phyloP scores from a whole-genome alignment of 2,329 filamentous ascomycete species.

The Neurospora crassa region DNA sequence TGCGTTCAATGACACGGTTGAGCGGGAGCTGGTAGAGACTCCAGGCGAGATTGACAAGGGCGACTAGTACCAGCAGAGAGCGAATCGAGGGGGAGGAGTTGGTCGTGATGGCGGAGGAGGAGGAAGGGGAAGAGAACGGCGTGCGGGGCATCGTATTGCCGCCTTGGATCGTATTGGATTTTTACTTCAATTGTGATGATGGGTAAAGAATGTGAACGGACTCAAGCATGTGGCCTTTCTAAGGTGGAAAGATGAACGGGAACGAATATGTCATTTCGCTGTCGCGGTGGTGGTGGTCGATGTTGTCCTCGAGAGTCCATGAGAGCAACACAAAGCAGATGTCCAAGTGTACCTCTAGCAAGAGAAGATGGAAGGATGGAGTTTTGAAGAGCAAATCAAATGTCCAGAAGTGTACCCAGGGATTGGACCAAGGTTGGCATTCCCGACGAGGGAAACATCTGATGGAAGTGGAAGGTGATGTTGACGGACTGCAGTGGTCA shows the following conservation, averaged over 20 bases:
- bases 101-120: background rate
- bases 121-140: background rate
- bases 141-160: background rate
- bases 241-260: background rate
- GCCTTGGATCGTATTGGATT: background rate
- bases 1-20: slow-evolving; percentile 35
- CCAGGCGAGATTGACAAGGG: slow-evolving; percentile 36
- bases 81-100: slow-evolving; percentile 5
- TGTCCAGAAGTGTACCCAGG: no score
- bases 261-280: background rate
- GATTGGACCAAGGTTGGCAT: background rate
- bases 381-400: background rate
- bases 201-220: background rate
- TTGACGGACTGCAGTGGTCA: background rate
- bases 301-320: background rate
- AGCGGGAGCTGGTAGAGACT: slow-evolving; percentile 39
- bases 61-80: slow-evolving; percentile 29
- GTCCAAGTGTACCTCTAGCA: background rate
- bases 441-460: background rate
- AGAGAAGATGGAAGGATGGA: background rate
- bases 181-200: background rate
- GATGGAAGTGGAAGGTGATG: background rate
- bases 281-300: background rate
- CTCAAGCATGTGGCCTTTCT: background rate
- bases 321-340: background rate